Base-by-base conservation (phyloP, 2,329 filamentous ascomycete species). In the Capronia americana region DNA sequence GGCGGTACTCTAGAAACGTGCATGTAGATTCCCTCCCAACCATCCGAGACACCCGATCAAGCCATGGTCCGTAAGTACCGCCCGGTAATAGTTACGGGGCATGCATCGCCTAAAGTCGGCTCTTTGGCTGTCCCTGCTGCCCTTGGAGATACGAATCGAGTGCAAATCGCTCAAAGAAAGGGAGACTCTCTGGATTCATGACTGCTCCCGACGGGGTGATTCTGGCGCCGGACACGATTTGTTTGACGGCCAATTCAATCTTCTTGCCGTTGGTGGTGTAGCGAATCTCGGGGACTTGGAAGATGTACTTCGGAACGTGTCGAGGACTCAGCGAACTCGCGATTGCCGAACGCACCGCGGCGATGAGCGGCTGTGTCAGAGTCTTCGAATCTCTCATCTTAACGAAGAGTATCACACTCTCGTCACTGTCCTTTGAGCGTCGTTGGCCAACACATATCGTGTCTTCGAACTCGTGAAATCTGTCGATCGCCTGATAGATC, bases 401-500 rank as follows among this genome's bases (percentile, higher is more conserved):
- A n/a, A 69, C 24, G 50, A 69, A 69, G 23, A 69, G 64, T 5
- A 66, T 20, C 4, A 69, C 66, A 14, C 64, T 28, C 41, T 69
- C 66, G n/a, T 53, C 38, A 6, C 24, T 51, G 51, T 69, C 66
- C 11, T 28, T 41, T 4, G 20, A 3, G 6, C 64, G 58, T 53
- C 61, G 59, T 46, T 69, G 64, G 3, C 59, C 66, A n/a, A 69
- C 60, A 24, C 34, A 34, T 23, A 66, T 54, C 6, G 41, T 30
- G 32, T 69, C 66, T 2, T 50, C 32, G 44, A 69, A 53, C 7
- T 34, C 26, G 3, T 24, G 26, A 51, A 69, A 64, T 14, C 54
- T 51, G 12, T 26, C 48, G 30, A 63, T 23, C n/a, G 66, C 60
- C 26, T 97, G 97, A 79, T 98, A 98, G 23, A 98, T 96, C 81